Evolutionary conservation across 257 asterid species (phyloP).

Genomic region (Gentiana straminea): DNA sequence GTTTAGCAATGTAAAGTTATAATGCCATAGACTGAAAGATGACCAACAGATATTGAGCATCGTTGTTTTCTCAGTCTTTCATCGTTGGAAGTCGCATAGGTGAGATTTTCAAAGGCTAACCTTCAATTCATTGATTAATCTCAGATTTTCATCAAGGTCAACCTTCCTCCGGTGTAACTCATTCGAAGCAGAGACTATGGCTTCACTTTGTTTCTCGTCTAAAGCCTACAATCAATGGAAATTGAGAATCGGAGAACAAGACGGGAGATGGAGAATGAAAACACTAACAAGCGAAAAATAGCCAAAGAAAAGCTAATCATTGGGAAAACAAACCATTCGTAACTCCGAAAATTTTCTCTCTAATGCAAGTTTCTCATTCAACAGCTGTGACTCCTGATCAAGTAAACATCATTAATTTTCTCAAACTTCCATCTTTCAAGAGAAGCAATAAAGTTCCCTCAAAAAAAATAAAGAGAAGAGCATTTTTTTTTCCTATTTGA

Average conservation of each 20-base stretch:
- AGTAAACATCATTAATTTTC: constrained; percentile 4
- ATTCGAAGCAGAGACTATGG: constrained; percentile 70
- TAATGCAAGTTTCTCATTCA: constrained; percentile 70
- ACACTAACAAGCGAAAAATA: neutral
- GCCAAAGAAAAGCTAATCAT: neutral
- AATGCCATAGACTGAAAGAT: too few relatives aligned
- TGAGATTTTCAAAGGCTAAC: constrained; percentile 15
- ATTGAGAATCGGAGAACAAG: neutral
- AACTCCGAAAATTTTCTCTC: constrained; percentile 82
- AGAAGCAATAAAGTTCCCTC: too few relatives aligned
- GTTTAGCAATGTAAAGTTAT: too few relatives aligned
- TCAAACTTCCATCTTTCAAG: too few relatives aligned
- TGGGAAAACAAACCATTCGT: constrained; percentile 55
- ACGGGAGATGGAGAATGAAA: neutral
- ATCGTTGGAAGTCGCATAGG: too few relatives aligned
- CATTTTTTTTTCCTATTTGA: neutral
- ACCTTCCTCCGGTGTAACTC: constrained; percentile 86
- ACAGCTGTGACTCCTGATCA: constrained; percentile 63
- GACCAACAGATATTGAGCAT: too few relatives aligned
- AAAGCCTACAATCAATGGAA: constrained; percentile 47
- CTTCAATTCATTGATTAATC: constrained; percentile 81
- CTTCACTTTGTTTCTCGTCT: constrained; percentile 91
- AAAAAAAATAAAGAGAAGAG: too few relatives aligned
- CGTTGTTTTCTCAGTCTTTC: too few relatives aligned
- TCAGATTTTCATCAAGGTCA: constrained; percentile 85